Conservation (phyloP, 805 yeast genomes). For the Saturnispora serradocipensis region DNA sequence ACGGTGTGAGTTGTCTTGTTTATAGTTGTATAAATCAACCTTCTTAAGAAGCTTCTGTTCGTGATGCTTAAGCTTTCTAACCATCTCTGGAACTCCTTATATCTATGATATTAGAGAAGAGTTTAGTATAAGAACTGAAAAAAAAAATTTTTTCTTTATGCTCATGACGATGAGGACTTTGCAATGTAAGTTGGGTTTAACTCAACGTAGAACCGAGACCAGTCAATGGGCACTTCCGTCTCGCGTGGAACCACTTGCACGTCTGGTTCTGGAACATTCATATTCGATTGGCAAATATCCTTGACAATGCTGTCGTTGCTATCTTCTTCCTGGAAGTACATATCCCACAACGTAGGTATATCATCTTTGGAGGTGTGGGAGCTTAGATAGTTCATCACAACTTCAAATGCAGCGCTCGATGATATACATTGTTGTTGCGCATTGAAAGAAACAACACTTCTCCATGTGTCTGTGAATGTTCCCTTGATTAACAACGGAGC, state of each 20-base stretch:
- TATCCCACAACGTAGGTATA: conserved; percentile 5
- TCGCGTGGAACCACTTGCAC: background rate
- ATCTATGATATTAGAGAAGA: conserved; percentile 3
- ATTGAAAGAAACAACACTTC: background rate
- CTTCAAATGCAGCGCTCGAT: conserved; percentile 1
- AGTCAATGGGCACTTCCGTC: background rate
- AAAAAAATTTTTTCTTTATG: background rate
- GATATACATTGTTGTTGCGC: background rate
- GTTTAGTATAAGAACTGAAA: background rate
- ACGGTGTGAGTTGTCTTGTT: conserved; percentile 89
- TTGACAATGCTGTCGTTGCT: background rate
- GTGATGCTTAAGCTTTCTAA: conserved; percentile 83
- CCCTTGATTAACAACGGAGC: background rate
- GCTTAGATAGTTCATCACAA: background rate
- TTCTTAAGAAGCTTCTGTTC: conserved; percentile 91
- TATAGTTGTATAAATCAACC: conserved; percentile 96
- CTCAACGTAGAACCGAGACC: background rate
- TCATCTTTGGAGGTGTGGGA: background rate
- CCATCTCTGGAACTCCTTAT: conserved; percentile 38
- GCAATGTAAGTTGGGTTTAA: background rate
- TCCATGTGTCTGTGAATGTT: conserved; percentile 3
- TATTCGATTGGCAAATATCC: background rate
- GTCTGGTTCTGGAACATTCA: background rate
- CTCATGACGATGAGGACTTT: background rate
- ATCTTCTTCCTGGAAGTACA: conserved; percentile 1